Evolutionary conservation across 2,329 filamentous ascomycete species (phyloP).

Genomic region (Aaosphaeria pasadenensis): DNA sequence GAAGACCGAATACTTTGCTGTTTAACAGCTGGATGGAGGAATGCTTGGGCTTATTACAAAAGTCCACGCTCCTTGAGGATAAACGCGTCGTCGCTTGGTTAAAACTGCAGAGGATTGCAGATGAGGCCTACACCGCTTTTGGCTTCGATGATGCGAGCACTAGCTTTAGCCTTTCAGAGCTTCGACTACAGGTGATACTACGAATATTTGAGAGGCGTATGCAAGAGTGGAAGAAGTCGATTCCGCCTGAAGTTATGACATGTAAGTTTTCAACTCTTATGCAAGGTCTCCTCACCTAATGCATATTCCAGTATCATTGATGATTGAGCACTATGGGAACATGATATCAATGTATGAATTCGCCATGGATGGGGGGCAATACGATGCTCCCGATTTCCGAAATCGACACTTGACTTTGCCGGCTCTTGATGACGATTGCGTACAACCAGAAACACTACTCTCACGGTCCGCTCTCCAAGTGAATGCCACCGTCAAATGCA

Average conservation of each 20-base stretch:
- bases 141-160: constrained; percentile 38
- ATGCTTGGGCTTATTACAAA: constrained; percentile 26
- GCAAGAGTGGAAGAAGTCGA: constrained; percentile 33
- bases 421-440: constrained; percentile 28
- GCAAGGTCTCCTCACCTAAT: not conserved
- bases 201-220: constrained; percentile 34
- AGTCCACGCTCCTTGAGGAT: constrained; percentile 29
- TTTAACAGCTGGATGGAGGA: constrained; percentile 39
- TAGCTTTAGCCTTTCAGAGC: constrained; percentile 33
- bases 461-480: constrained; percentile 32
- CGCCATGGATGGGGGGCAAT: constrained; percentile 35
- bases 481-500: constrained; percentile 34
- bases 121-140: constrained; percentile 35
- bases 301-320: constrained; percentile 10
- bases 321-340: constrained; percentile 30
- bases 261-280: constrained; percentile 8
- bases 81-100: constrained; percentile 27
- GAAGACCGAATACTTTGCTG: constrained; percentile 30
- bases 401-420: constrained; percentile 33
- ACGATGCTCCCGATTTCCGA: constrained; percentile 32
- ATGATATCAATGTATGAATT: constrained; percentile 37
- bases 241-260: constrained; percentile 29
- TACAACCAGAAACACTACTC: constrained; percentile 32
- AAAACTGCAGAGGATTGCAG: constrained; percentile 33
- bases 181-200: constrained; percentile 34